phyloP scores from a whole-genome alignment of 2,329 filamentous ascomycete genomes.

The Botrytis fragariae region DNA sequence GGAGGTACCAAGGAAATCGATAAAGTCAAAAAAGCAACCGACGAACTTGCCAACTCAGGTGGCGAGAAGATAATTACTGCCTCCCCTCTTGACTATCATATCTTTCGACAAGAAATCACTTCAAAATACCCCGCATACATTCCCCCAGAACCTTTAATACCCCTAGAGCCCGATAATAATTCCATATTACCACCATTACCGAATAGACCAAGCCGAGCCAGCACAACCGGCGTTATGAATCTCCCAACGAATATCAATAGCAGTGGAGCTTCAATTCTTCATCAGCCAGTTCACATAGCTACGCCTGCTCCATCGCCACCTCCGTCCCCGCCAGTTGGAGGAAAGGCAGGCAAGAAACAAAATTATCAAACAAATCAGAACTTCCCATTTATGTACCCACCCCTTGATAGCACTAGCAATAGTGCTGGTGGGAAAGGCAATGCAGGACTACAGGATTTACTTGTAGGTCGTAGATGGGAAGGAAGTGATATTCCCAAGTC shows the following conservation, averaged over 20 bases:
- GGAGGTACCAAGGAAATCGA: slow-evolving; percentile 74
- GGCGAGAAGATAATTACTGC: slow-evolving; percentile 76
- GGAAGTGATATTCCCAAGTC: slow-evolving; percentile 92
- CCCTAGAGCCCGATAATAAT: slow-evolving; percentile 85
- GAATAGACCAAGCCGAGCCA: slow-evolving; percentile 65
- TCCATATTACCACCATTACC: slow-evolving; percentile 84
- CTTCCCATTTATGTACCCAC: slow-evolving; percentile 96
- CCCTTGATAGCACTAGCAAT: slow-evolving; percentile 84
- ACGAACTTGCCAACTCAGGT: slow-evolving; percentile 49
- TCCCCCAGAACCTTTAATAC: slow-evolving; percentile 77
- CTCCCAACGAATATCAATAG: slow-evolving; percentile 51
- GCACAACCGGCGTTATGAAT: slow-evolving; percentile 60
- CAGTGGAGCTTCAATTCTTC: slow-evolving; percentile 75
- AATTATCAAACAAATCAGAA: slow-evolving; percentile 99
- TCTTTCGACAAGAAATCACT: slow-evolving; percentile 93
- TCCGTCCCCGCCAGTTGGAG: slow-evolving; percentile 80
- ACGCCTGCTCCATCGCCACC: slow-evolving; percentile 95
- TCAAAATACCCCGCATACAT: slow-evolving; percentile 98
- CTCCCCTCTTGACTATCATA: slow-evolving; percentile 91
- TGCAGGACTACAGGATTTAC: slow-evolving; percentile 72
- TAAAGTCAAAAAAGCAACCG: slow-evolving; percentile 69
- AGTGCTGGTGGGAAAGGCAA: slow-evolving; percentile 85
- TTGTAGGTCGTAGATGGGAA: slow-evolving; percentile 85
- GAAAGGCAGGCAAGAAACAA: slow-evolving; percentile 95
- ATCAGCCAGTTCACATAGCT: slow-evolving; percentile 97